These are phyloP conservation scores for Forsythia viridissima DNA, from an alignment of 257 asterid genomes.

Conservation along the genomic window DNA sequence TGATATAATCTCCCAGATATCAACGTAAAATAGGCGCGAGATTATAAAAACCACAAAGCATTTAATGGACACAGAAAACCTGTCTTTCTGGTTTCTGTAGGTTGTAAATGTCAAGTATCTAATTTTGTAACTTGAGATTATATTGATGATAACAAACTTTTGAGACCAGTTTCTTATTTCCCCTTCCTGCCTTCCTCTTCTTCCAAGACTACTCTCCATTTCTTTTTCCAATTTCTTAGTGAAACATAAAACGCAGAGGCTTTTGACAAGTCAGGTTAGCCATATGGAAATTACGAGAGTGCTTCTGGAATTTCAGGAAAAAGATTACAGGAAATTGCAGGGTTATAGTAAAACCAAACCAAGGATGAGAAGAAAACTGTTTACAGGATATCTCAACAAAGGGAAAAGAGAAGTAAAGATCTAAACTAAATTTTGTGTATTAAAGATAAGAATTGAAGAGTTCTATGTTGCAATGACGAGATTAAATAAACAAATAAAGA, in stretches of 20 bases:
- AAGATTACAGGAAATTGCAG: not conserved
- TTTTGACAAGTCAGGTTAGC: not conserved
- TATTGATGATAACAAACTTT: not conserved
- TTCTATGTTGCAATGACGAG: not conserved
- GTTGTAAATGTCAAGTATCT: not conserved
- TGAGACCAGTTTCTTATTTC: not conserved
- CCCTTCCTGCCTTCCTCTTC: not conserved
- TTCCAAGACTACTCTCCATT: not conserved
- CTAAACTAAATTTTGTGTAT: not conserved
- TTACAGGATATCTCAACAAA: not conserved
- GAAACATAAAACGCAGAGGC: not conserved
- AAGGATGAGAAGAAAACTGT: not conserved
- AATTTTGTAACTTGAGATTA: not conserved
- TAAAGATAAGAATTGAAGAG: not conserved
- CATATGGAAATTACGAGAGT: not conserved
- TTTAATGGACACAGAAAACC: not conserved
- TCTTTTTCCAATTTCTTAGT: not conserved
- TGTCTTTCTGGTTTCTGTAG: not conserved
- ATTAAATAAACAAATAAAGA: not conserved
- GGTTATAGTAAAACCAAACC: not conserved
- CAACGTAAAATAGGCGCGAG: not conserved
- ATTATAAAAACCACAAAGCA: not conserved
- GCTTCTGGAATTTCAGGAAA: not conserved
- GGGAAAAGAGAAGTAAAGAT: not conserved
- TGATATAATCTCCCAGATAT: not conserved